Conservation (phyloP, 352 stramenopile genomes). For the Phytophthora nicotianae region DNA sequence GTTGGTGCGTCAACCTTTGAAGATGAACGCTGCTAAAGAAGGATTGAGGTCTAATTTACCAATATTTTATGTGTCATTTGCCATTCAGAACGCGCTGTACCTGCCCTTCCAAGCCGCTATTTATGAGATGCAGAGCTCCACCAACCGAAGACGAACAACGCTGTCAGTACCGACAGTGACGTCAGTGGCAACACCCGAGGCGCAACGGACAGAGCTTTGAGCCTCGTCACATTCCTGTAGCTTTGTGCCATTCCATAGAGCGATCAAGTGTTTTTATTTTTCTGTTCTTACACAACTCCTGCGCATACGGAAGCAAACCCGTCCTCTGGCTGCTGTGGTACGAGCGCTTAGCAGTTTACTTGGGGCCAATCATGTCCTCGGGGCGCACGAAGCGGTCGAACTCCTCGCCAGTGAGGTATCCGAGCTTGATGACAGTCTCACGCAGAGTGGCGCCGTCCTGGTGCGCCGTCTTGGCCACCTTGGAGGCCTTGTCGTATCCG, state of each 20-base stretch:
- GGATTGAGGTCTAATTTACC: neutral
- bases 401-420: conserved; percentile 93
- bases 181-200: conserved; percentile 20
- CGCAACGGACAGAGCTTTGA: conserved; percentile 38
- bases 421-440: conserved; percentile 89
- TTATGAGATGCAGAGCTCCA: conserved; percentile 59
- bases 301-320: neutral
- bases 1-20: conserved; percentile 34
- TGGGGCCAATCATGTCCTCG: conserved; percentile 94
- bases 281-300: conserved; percentile 14
- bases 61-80: conserved; percentile 3
- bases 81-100: conserved; percentile 51
- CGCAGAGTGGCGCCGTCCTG: conserved; percentile 93
- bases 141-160: conserved; percentile 17
- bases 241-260: neutral
- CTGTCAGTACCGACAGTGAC: conserved; percentile 20
- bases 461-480: conserved; percentile 97
- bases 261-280: conserved; percentile 8
- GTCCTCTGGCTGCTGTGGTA: too few relatives aligned
- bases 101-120: conserved; percentile 61
- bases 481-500: conserved; percentile 97
- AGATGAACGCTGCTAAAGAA: too few relatives aligned
- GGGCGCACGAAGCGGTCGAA: conserved; percentile 96
- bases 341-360: conserved; percentile 60
- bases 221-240: conserved; percentile 3